Percentiles rank a stretch among this genome's conserved stretches.
Evolutionary conservation across 2,329 filamentous ascomycete species (phyloP).

Genomic region (Phialophora chinensis): DNA sequence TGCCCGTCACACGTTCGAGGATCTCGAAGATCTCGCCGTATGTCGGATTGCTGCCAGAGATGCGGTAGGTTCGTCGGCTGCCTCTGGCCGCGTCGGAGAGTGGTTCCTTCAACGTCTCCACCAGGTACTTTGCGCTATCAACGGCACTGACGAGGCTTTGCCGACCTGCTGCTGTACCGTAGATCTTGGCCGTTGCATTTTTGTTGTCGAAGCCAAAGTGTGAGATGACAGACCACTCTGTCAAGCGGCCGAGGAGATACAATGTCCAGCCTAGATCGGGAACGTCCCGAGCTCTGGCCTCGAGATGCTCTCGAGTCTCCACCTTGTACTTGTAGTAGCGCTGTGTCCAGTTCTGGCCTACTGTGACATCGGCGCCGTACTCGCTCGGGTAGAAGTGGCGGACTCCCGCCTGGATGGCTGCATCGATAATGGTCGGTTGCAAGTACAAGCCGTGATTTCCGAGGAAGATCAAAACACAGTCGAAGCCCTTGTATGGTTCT

Average conservation of each 20-base stretch:
- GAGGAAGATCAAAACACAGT: slow-evolving; percentile 31
- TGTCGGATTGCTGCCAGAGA: slow-evolving; percentile 19
- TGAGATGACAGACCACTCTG: slow-evolving; percentile 43
- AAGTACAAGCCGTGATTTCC: slow-evolving; percentile 27
- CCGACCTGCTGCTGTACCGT: slow-evolving; percentile 17
- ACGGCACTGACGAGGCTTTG: slow-evolving; percentile 23
- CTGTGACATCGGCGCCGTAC: slow-evolving; percentile 29
- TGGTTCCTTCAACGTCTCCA: slow-evolving; percentile 23
- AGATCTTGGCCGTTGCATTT: slow-evolving; percentile 17
- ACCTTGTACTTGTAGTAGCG: slow-evolving; percentile 41
- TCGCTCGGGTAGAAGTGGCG: slow-evolving; percentile 52
- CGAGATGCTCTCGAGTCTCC: slow-evolving; percentile 41
- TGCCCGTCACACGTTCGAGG: slow-evolving; percentile 21
- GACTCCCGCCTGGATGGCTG: slow-evolving; percentile 48
- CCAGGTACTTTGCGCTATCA: slow-evolving; percentile 22
- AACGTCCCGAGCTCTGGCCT: slow-evolving; percentile 31
- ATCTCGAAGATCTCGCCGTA: slow-evolving; percentile 23
- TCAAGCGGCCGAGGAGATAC: slow-evolving; percentile 43
- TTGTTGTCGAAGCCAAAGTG: slow-evolving; percentile 26
- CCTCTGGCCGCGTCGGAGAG: slow-evolving; percentile 3
- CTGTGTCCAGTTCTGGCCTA: slow-evolving; percentile 26
- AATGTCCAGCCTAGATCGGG: slow-evolving; percentile 43
- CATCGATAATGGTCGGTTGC: slow-evolving; percentile 50
- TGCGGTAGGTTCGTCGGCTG: slow-evolving; percentile 22
- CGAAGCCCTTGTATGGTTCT: slow-evolving; percentile 24